Evolutionary conservation across 345 rosid species (phyloP), one percentile per base, ranked within the genome.

Genomic region (Gossypioides kirkii): DNA sequence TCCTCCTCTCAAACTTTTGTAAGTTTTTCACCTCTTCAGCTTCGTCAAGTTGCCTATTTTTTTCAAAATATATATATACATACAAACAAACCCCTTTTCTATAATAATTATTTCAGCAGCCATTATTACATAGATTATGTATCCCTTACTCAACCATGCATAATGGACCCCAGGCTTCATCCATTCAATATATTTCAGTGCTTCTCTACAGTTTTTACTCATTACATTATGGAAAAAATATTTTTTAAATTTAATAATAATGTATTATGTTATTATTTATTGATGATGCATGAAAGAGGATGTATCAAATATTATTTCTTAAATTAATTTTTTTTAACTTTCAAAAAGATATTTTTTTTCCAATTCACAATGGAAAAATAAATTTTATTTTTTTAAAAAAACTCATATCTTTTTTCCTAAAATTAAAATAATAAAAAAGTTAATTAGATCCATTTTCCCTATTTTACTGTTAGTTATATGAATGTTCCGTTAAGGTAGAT

Each of bases 61-160:
- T 32, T 32, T 32, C 38, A 5, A 32, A 32, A 0, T 28, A 3
- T 28, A 28, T 3, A 28, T 42, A 43, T 9, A 10, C 1, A 10
- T 1, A 8, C 5, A 3, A n/a, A n/a, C n/a, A n/a, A n/a, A n/a
- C n/a, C n/a, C 50, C 11, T 47, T 47, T 47, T 43, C 8, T 18
- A 10, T 65, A 10, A 69, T 69, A 17, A 69, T 69, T 23, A 66
- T 26, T 69, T 50, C 17, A 49, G 58, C 17, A n/a, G 59, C 60
- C 45, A 68, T 49, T 68, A 49, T 68, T 68, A 8, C 59, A 26
- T 8, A 17, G 43, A 26, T 68, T 26, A 41, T 26, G 7, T 49
- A 49, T 47, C 8, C n/a, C 72, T 49, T n/a, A 68, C 59, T 49
- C 72, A 23, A 67, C 53, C 56, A 67, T 25, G 52, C 52, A 47